Evolutionary conservation across 306 rosid species (phyloP), one percentile per base, ranked within the genome.

Genomic region (Delonix regia): DNA sequence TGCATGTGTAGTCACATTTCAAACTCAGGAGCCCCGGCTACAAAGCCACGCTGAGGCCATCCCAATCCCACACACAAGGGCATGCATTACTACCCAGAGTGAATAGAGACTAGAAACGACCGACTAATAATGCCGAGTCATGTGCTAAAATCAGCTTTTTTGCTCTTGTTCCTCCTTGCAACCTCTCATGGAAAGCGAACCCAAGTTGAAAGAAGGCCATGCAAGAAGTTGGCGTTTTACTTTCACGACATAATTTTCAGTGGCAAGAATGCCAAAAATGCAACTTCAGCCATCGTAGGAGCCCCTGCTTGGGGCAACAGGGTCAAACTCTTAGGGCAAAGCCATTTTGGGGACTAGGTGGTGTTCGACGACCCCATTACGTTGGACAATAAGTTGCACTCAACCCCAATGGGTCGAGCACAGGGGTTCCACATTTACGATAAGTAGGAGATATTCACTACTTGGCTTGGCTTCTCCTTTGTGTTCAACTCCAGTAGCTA

Each of bases 221-320:
- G 93, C n/a, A 82, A 73, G 25, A 70, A 39, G 22, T 59, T 89
- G 28, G 76, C 78, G 2, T 75, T 89, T 16, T 87, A 81, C 42
- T 87, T 89, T 76, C 94, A 90, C 49, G 90, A 88, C 75, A 79
- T 83, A 30, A 36, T 83, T 24, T 83, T 64, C 82, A 86, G 83
- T 16, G 89, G 87, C 6, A 8, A 63, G 5, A 86, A 86, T 44
- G 51, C 69, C 13, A 49, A 62, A 56, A 79, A 71, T 42, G 78
- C 83, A 18, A 79, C 83, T 21, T 56, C 83, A 34, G 78, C 73
- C 45, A 78, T 78, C 18, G 71, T 78, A 5, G 71, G 70, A 6
- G 11, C 82, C 12, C 77, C 82, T 19, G n/a, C 71, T 4, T 21
- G 94, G 87, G 84, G 73, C 3, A 90, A 87, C 82, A 72, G 0